phyloP scores from a whole-genome alignment of 1,139 yeast genomes.

The Yamadazyma pseudoaaseri region DNA sequence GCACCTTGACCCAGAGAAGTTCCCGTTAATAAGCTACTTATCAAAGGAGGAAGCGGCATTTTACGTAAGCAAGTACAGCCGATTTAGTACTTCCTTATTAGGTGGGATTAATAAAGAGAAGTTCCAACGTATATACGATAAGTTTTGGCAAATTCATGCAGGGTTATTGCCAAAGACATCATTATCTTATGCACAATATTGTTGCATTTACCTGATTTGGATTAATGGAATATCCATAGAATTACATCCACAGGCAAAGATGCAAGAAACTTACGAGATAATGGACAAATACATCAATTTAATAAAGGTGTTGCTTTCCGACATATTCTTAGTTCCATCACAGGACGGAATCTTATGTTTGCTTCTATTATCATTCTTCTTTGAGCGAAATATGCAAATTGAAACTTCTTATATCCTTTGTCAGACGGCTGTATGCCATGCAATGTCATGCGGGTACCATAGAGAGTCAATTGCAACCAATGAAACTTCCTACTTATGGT shows the following conservation, averaged over 20 bases:
- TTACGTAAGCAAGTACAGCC: constrained; percentile 10
- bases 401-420: constrained; percentile 44
- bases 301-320: constrained; percentile 38
- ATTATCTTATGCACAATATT: constrained; percentile 9
- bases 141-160: constrained; percentile 22
- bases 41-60: constrained; percentile 13
- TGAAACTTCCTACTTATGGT: constrained; percentile 15
- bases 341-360: constrained; percentile 41
- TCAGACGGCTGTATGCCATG: constrained; percentile 43
- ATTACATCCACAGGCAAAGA: constrained; percentile 6
- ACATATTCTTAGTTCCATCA: constrained; percentile 39
- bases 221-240: constrained; percentile 12
- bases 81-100: constrained; percentile 4
- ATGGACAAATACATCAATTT: constrained; percentile 14
- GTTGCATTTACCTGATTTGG: constrained; percentile 12
- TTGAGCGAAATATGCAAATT: constrained; percentile 40
- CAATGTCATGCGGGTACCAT: constrained; percentile 44
- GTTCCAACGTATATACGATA: constrained; percentile 20
- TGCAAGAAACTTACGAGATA: constrained; percentile 15
- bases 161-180: constrained; percentile 16
- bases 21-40: constrained; percentile 25
- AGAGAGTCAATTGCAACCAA: constrained; percentile 27
- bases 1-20: constrained; percentile 3
- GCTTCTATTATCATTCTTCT: constrained; percentile 36
- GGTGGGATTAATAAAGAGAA: constrained; percentile 26